Evolutionary conservation across 768 basidiomycete genomes (phyloP), one percentile per base, ranked within the genome.

Genomic region (Podaxis sp.): DNA sequence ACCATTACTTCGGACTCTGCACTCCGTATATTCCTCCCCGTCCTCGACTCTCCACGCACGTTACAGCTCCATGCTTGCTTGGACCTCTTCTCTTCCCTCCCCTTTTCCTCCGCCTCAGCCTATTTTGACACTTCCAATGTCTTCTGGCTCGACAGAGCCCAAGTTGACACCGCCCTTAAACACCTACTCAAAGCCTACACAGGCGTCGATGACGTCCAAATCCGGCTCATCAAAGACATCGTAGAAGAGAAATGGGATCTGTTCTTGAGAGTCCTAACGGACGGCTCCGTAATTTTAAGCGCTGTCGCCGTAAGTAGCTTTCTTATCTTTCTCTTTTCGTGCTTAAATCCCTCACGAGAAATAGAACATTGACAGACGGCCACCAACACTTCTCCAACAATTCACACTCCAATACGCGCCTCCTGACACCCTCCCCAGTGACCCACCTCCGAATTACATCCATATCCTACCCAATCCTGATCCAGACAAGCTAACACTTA

Each of bases 311-410:
- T 92, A 72, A 72, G 90, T 76, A 54, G 27, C 27, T 9, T 43
- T 65, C 55, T 50, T 36, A 29, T 15, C 9, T 13, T n/a, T 43
- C 22, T 24, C 25, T 17, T 22, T 27, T 17, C 15, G 47, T 33
- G 49, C 25, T 58, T 60, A 24, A 66, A 29, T 49, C 63, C 43
- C 7, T 19, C n/a, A n/a, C 29, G 22, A 52, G 57, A 38, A 46
- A 49, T 36, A 96, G 94, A 94, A 96, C 74, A 86, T 97, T 66
- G 94, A 96, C 69, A 82, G 90, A 15, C 84, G 89, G 66, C 95
- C 95, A 6, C 95, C 95, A 8, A 93, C 91, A 2, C 78, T 94
- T 2, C 78, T 94, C 29, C 85, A 82, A 68, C 87, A 89, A 63
- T 90, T 92, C 72, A 86, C 84, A 2, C 74, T 94, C 19, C 85